Base-by-base conservation (phyloP, 2,329 filamentous ascomycete genomes). In the Seiridium cupressi region DNA sequence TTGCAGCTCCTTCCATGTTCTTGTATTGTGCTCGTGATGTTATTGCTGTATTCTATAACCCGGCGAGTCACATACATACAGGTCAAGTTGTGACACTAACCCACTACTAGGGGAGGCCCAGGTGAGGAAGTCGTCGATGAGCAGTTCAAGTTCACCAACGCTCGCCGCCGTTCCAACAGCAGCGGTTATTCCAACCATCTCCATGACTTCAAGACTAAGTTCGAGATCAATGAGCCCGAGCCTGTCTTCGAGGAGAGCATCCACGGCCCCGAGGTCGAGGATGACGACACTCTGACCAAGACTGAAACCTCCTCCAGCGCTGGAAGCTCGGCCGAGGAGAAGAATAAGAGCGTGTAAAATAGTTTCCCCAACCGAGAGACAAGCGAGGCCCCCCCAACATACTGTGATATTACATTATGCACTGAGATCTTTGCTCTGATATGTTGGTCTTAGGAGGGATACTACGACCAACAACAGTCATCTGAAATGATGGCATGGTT, bases 171-270 rank as follows among this genome's bases (percentile, higher is more conserved):
- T 75, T 96, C 92, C 78, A 98, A 98, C 81, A 94, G 90, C 74
- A 93, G 89, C 79, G 88, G 84, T 70, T 84, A 89, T 68, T 88
- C 86, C 59, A 84, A 87, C 70, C 82, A 87, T 69, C 80, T 92
- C 68, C 84, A 85, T 62, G 87, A 93, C 74, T 92, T 97, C 81
- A 96, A 95, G 84, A 96, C 93, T 77, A 99, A 99, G 81, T 98
- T 97, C 74, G 95, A 99, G 77, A 82, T 91, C 68, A 84, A 92
- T 73, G 95, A 98, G 69, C 83, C 86, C 18, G 94, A 98, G 71
- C 93, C 93, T 46, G 91, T 96, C 71, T 97, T 97, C 67, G 93
- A 98, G 75, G 93, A 97, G 77, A 84, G 86, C 58, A 64, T 95
- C 61, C 92, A 96, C 71, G 92, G 91, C 36, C 83, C 88, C 18